phyloP scores from a whole-genome alignment of 441 rosid genomes.

The Daphne laureola region DNA sequence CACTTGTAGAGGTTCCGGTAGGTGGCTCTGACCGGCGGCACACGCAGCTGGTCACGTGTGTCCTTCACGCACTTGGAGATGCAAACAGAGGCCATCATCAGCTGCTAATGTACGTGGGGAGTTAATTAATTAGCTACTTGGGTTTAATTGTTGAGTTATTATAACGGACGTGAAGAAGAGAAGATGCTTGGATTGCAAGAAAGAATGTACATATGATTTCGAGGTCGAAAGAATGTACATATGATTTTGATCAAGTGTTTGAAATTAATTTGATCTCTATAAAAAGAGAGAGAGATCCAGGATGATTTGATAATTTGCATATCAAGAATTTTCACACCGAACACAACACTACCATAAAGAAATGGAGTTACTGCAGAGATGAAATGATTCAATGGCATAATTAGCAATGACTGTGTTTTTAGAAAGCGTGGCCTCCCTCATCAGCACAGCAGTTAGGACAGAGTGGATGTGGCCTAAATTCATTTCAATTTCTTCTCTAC shows the following conservation, averaged over 20 bases:
- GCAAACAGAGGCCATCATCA: constrained; percentile 64
- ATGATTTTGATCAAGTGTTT: too few species aligned
- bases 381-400: constrained; percentile 25
- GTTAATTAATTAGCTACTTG: not conserved
- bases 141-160: constrained; percentile 11
- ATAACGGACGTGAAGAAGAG: constrained; percentile 10
- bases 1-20: constrained; percentile 83
- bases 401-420: constrained; percentile 23
- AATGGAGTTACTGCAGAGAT: constrained; percentile 16
- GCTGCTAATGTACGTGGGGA: too few species aligned
- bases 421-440: constrained; percentile 7
- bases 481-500: too few species aligned
- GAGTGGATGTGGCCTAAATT: constrained; percentile 16
- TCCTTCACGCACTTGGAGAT: constrained; percentile 77
- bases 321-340: too few species aligned
- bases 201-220: too few species aligned
- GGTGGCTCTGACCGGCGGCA: constrained; percentile 64
- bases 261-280: too few species aligned
- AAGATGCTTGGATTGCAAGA: constrained; percentile 53
- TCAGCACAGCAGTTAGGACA: constrained; percentile 11
- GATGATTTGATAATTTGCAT: too few species aligned
- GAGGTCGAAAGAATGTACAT: too few species aligned
- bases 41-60: constrained; percentile 48
- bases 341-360: too few species aligned
- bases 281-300: too few species aligned